Evolutionary conservation across 768 basidiomycete genomes (phyloP).

Genomic region (Pleurotus salmoneostramineus): DNA sequence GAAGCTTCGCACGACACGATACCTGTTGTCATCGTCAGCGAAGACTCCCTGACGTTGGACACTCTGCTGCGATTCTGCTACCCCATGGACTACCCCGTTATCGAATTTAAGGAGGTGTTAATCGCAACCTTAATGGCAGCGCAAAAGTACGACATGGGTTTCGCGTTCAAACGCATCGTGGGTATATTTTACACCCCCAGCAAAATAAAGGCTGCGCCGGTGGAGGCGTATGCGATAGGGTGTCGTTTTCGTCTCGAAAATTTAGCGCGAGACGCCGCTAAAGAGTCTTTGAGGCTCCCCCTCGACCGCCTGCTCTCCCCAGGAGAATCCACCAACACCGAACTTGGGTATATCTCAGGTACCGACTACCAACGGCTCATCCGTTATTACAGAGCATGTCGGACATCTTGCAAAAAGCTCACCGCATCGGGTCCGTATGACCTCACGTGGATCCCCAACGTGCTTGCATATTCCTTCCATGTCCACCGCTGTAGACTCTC

Average conservation of each 20-base stretch:
- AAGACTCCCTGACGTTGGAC: neutral
- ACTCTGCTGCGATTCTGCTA: constrained; percentile 30
- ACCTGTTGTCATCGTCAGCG: neutral
- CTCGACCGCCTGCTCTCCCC: constrained; percentile 23
- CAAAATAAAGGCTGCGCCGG: constrained; percentile 23
- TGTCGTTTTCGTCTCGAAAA: constrained; percentile 28
- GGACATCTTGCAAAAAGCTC: neutral
- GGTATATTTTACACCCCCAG: constrained; percentile 19
- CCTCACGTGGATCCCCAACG: neutral
- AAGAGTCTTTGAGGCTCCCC: constrained; percentile 27
- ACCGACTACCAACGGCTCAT: neutral
- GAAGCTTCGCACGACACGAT: neutral
- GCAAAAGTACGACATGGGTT: constrained; percentile 34
- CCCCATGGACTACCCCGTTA: constrained; percentile 26
- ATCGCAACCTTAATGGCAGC: constrained; percentile 29
- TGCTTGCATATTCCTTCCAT: neutral
- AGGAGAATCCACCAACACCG: constrained; percentile 19
- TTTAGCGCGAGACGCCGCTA: constrained; percentile 30
- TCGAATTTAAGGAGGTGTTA: constrained; percentile 29
- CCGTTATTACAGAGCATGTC: neutral
- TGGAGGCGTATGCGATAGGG: constrained; percentile 36
- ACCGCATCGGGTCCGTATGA: neutral
- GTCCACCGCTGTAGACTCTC: neutral
- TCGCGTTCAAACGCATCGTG: constrained; percentile 23
- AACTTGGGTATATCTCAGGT: constrained; percentile 31